These are phyloP conservation scores for Actinomortierella wolfii DNA, from an alignment of 371 early-diverging fungal species.

Conservation along the genomic window DNA sequence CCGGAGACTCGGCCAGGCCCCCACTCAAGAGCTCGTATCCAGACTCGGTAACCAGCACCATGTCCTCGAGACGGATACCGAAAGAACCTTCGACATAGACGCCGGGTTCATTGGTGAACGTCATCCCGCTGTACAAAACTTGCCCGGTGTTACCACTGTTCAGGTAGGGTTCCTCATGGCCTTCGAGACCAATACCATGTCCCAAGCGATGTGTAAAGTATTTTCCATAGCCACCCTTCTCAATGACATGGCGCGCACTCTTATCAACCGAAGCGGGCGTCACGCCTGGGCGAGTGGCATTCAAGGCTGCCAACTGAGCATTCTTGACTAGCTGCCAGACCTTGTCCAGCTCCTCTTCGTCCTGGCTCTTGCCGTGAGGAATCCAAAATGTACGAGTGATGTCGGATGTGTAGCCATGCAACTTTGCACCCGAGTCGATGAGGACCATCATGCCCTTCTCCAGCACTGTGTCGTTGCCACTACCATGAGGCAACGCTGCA, in stretches of 20 bases:
- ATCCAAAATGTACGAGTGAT: constrained; percentile 60
- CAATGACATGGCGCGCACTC: constrained; percentile 54
- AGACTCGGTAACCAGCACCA: constrained; percentile 56
- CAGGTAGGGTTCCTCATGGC: constrained; percentile 68
- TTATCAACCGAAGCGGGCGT: constrained; percentile 58
- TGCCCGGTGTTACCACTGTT: constrained; percentile 55
- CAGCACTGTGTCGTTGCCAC: constrained; percentile 48
- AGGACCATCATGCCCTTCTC: constrained; percentile 52
- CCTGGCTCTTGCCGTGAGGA: constrained; percentile 40
- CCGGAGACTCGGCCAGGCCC: constrained; percentile 53
- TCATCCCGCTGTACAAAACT: constrained; percentile 55
- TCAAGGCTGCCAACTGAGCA: constrained; percentile 54
- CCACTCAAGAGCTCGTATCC: constrained; percentile 56
- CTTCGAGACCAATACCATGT: constrained; percentile 63
- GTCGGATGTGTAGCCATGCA: constrained; percentile 57
- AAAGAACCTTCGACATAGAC: constrained; percentile 55
- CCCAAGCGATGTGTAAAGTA: constrained; percentile 64
- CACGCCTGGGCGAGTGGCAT: constrained; percentile 33
- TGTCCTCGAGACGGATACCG: constrained; percentile 66
- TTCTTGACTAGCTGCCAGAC: constrained; percentile 59
- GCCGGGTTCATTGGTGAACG: constrained; percentile 65
- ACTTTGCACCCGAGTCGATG: constrained; percentile 61
- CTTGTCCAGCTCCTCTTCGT: constrained; percentile 54
- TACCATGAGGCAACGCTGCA: constrained; percentile 65
- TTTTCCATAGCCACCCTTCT: constrained; percentile 49